Conservation (phyloP, 73 alveolate genomes). For the Paramecium sonneborni region DNA sequence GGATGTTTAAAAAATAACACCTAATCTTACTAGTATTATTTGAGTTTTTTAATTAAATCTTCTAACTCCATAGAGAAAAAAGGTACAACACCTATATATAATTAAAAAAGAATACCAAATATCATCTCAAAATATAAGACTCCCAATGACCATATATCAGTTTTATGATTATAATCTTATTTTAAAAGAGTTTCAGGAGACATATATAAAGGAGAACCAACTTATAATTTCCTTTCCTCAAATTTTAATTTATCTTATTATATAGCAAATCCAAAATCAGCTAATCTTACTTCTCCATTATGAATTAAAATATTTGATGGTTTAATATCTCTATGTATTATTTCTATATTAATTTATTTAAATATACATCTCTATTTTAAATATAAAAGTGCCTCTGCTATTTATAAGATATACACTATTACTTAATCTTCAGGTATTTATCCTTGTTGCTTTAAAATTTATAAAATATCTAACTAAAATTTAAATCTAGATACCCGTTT, state of each 20-base stretch:
- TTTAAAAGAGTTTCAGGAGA: conserved; percentile 28
- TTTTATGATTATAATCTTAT: neutral
- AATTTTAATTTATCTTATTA: neutral
- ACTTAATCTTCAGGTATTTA: neutral
- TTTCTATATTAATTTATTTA: neutral
- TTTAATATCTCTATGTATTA: conserved; percentile 62
- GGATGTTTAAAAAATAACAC: neutral
- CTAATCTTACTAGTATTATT: neutral
- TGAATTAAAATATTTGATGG: conserved; percentile 60
- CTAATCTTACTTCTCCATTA: conserved; percentile 54
- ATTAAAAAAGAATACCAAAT: neutral
- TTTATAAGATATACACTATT: neutral
- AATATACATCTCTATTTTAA: neutral
- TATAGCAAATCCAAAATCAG: conserved; percentile 67
- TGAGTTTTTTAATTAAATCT: neutral
- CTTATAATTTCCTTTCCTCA: conserved; percentile 30
- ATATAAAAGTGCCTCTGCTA: conserved; percentile 28
- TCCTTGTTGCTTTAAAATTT: neutral
- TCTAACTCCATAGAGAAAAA: conserved; percentile 42
- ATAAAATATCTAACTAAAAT: neutral
- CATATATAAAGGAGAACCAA: conserved; percentile 57
- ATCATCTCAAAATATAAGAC: conserved; percentile 13
- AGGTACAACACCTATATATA: neutral
- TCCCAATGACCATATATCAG: conserved; percentile 48
- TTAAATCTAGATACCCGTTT: neutral